Conservation (phyloP, 2,329 filamentous ascomycete genomes). For the Teratosphaeria zuluensis region DNA sequence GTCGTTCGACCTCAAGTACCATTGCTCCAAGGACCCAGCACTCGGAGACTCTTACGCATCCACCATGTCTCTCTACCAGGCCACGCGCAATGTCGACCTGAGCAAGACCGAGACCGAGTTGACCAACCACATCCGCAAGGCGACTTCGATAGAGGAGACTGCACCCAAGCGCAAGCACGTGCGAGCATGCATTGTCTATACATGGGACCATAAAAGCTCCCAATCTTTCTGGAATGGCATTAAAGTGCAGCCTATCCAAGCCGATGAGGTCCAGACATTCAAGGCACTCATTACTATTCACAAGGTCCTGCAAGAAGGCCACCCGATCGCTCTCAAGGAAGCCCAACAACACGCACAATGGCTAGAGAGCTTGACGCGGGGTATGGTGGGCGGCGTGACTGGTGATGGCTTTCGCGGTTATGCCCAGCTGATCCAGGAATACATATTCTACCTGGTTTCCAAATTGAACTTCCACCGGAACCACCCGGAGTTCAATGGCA, state of each 20-base stretch:
- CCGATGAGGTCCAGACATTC: conserved; percentile 97
- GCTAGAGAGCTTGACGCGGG: conserved; percentile 85
- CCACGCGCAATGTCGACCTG: conserved; percentile 49
- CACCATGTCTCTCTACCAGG: conserved; percentile 28
- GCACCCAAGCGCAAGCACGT: conserved; percentile 86
- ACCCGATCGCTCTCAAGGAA: conserved; percentile 77
- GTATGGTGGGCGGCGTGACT: conserved; percentile 66
- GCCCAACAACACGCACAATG: conserved; percentile 80
- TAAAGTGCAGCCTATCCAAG: conserved; percentile 99
- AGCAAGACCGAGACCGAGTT: conserved; percentile 58
- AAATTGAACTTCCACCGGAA: conserved; percentile 96
- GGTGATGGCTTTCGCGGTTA: conserved; percentile 61
- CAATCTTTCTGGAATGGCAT: conserved; percentile 94
- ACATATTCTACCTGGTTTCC: conserved; percentile 87
- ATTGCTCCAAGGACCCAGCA: neutral
- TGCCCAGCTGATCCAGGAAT: conserved; percentile 86
- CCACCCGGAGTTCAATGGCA: conserved; percentile 96
- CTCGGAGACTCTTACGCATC: neutral
- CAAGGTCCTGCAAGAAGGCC: conserved; percentile 94
- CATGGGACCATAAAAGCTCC: conserved; percentile 97
- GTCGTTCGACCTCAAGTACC: neutral
- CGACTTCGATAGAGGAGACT: conserved; percentile 50
- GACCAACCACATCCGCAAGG: conserved; percentile 58
- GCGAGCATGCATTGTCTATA: conserved; percentile 94
- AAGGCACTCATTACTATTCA: conserved; percentile 96